These are phyloP conservation scores for Lophium mytilinum DNA, from an alignment of 495 filamentous ascomycete genomes.

Conservation along the genomic window DNA sequence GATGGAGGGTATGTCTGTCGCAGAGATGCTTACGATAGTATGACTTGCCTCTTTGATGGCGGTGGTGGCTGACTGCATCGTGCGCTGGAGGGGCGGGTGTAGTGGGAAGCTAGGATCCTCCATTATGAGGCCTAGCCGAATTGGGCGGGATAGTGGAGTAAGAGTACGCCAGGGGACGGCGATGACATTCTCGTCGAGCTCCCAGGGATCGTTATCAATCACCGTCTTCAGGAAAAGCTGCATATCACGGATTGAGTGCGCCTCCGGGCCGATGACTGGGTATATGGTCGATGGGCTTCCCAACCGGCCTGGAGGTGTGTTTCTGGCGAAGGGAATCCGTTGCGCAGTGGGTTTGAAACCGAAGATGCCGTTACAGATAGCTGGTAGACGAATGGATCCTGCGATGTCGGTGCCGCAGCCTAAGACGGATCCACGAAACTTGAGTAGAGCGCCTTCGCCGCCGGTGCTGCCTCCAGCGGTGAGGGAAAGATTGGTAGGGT, in stretches of 20 bases:
- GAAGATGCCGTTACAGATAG: conserved; percentile 27
- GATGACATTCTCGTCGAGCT: conserved; percentile 38
- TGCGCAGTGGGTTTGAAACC: conserved; percentile 27
- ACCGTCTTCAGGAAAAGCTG: conserved; percentile 46
- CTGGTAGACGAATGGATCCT: conserved; percentile 30
- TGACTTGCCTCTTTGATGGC: conserved; percentile 23
- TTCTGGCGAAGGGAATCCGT: conserved; percentile 28
- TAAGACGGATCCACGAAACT: conserved; percentile 17
- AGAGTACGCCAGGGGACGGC: conserved; percentile 41
- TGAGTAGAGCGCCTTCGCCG: conserved; percentile 23
- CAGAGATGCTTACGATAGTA: conserved; percentile 8
- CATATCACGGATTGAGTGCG: conserved; percentile 39
- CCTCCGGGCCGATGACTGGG: conserved; percentile 45
- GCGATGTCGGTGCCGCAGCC: conserved; percentile 25
- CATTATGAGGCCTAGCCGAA: conserved; percentile 23
- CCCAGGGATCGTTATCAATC: conserved; percentile 40
- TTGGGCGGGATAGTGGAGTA: not conserved
- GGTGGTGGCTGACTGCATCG: conserved; percentile 20
- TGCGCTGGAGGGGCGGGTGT: conserved; percentile 27
- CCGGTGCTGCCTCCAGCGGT: conserved; percentile 25
- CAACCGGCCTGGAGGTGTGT: conserved; percentile 23
- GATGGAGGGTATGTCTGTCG: conserved; percentile 19
- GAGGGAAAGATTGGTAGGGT: conserved; percentile 20
- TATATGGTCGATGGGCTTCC: conserved; percentile 32
- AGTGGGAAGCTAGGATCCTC: conserved; percentile 26